A percentile compares a stretch with the other conserved stretches of the same genome.
These are phyloP conservation scores for Xylariomycetidae sp. DNA, from an alignment of 2,329 filamentous ascomycete species.

Conservation along the genomic window DNA sequence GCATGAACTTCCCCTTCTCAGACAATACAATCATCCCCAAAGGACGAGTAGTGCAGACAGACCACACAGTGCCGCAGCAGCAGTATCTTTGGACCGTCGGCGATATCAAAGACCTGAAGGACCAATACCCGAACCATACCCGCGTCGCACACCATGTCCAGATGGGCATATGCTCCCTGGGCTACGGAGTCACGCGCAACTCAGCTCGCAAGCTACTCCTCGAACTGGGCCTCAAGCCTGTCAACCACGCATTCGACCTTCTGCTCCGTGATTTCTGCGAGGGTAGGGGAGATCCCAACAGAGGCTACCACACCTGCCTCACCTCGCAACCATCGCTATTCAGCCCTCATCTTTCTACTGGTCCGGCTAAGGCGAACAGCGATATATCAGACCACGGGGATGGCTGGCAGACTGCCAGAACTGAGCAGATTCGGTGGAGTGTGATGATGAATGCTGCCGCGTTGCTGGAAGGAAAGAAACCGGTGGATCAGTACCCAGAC, in stretches of 20 bases:
- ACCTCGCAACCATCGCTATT: slow-evolving; percentile 38
- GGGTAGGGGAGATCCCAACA: slow-evolving; percentile 22
- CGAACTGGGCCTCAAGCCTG: slow-evolving; percentile 35
- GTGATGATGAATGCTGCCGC: slow-evolving; percentile 34
- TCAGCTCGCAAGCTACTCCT: slow-evolving; percentile 37
- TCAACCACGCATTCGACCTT: slow-evolving; percentile 36
- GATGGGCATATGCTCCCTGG: slow-evolving; percentile 34
- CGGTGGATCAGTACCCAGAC: slow-evolving; percentile 25
- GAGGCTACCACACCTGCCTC: slow-evolving; percentile 33
- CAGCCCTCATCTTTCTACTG: slow-evolving; percentile 37
- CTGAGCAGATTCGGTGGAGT: slow-evolving; percentile 33
- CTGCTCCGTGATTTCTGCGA: slow-evolving; percentile 42
- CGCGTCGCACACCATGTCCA: too few relatives aligned
- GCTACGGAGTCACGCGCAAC: slow-evolving; percentile 38
- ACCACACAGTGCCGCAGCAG: too few relatives aligned
- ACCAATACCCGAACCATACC: too few relatives aligned
- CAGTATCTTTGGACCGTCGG: too few relatives aligned
- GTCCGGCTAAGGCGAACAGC: slow-evolving; percentile 27
- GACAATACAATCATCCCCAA: too few relatives aligned
- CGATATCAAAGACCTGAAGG: too few relatives aligned
- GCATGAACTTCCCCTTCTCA: slow-evolving; percentile 30
- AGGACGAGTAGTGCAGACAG: too few relatives aligned
- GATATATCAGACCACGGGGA: slow-evolving; percentile 31
- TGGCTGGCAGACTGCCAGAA: slow-evolving; percentile 25
- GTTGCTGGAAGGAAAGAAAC: slow-evolving; percentile 28